Evolutionary conservation across 2,329 filamentous ascomycete genomes (phyloP).

Genomic region (Fusarium transvaalense): DNA sequence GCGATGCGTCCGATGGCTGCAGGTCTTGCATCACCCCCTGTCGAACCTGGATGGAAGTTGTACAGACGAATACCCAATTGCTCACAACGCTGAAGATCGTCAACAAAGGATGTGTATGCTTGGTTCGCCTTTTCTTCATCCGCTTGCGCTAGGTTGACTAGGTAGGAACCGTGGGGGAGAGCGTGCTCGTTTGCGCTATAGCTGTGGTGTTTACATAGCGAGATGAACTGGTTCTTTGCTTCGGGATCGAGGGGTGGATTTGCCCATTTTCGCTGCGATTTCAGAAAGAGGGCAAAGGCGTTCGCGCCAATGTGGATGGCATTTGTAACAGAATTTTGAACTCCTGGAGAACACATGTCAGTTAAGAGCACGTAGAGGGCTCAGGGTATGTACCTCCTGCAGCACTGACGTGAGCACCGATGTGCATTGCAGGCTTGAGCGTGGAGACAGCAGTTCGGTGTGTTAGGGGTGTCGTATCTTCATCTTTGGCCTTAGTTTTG

Average conservation of each 20-base stretch:
- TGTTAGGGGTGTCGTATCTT: constrained; percentile 71
- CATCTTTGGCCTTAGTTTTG: constrained; percentile 55
- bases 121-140: constrained; percentile 85
- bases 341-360: constrained; percentile 64
- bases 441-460: constrained; percentile 73
- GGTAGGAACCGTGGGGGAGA: constrained; percentile 94
- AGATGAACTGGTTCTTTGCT: constrained; percentile 76
- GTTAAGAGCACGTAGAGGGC: constrained; percentile 1
- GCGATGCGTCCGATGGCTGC: constrained; percentile 85
- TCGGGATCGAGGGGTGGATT: constrained; percentile 81
- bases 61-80: constrained; percentile 89
- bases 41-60: constrained; percentile 96
- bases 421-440: constrained; percentile 78
- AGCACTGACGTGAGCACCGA: constrained; percentile 92
- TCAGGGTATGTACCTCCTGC: constrained; percentile 75
- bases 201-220: constrained; percentile 73
- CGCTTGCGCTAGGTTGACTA: constrained; percentile 92
- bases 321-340: constrained; percentile 88
- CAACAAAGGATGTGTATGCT: constrained; percentile 86
- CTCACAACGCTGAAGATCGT: constrained; percentile 89
- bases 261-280: constrained; percentile 95
- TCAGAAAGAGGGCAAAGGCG: constrained; percentile 93
- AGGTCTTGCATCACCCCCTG: constrained; percentile 73
- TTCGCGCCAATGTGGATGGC: constrained; percentile 87
- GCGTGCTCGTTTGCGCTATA: constrained; percentile 80